Base-by-base conservation (phyloP, 2,329 filamentous ascomycete species). In the Colletotrichum higginsianum region DNA sequence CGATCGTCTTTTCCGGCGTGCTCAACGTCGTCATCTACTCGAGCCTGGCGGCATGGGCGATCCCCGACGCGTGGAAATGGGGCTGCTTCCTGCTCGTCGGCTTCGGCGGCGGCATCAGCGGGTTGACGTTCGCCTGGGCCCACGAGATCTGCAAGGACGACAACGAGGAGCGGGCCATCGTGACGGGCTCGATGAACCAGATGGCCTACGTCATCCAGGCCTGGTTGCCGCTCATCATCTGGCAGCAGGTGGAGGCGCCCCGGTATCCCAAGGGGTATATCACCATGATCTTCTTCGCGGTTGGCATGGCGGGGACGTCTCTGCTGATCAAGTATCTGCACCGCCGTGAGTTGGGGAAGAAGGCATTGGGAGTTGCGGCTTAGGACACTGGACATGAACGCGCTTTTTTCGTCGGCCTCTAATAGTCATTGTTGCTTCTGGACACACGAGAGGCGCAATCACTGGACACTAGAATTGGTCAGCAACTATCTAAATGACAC, bases 161-260 rank as follows among this genome's bases (percentile, higher is more conserved):
- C 71, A 86, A 90, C 66, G 91, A 93, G 78, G 91, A 93, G 80
- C 83, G 91, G 12, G 90, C 91, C 0, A 82, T 94, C 4, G 90
- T 93, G 0, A 86, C 91, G 0, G 91, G 85, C 0, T 81, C 84
- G 18, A 93, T 93, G 89, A 93, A 93, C 71, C 87, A 91, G 77
- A 87, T 93, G 82, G 91, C 90, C 0, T 92, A 93, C 71, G 90
- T 92, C 1, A 80, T 94, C 53, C 90, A 93, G 76, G 89, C 91
- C 0, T 93, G 91, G 91, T 78, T 94, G 52, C 92, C 92, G 8
- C 84, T 92, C 42, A 77, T 92, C 11, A 85, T 92, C 12, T 93
- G 90, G 91, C 87, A 90, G 80, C 88, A 91, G 76, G 84, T 90
- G 0, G 89, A 92, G 67, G 88, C 86, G 0, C 90, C 91, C 0